phyloP scores from a whole-genome alignment of 2,329 filamentous ascomycete genomes.

The Periconia sp. region DNA sequence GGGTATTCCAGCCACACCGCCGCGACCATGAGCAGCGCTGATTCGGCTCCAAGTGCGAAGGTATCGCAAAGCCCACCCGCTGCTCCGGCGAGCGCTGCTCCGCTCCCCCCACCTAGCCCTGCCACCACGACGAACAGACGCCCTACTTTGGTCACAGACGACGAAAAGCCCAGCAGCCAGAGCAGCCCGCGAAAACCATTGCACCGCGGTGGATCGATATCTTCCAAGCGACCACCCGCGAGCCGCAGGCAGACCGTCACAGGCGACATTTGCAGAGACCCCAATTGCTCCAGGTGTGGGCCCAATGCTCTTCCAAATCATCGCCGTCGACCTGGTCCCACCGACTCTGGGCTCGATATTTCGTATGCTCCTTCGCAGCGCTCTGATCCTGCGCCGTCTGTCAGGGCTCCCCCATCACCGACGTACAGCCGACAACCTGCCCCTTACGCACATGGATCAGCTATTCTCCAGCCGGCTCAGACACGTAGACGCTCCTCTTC shows the following conservation, averaged over 20 bases:
- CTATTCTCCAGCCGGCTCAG: conserved; percentile 34
- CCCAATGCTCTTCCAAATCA: conserved; percentile 21
- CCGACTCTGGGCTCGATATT: conserved; percentile 38
- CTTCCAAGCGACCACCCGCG: conserved; percentile 23
- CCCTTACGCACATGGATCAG: conserved; percentile 30
- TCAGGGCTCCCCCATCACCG: conserved; percentile 34
- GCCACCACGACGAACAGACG: conserved; percentile 23
- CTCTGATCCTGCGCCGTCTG: conserved; percentile 35
- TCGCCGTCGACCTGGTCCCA: conserved; percentile 23
- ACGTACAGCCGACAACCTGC: conserved; percentile 28
- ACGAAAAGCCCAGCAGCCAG: conserved; percentile 25
- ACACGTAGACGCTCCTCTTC: conserved; percentile 34
- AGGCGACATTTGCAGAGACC: conserved; percentile 40
- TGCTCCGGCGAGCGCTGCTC: conserved; percentile 19
- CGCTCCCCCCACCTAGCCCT: conserved; percentile 24
- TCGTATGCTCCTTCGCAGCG: conserved; percentile 35
- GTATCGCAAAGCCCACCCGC: conserved; percentile 35
- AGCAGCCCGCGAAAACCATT: conserved; percentile 31
- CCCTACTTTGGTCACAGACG: conserved; percentile 22
- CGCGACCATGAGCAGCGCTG: conserved; percentile 59
- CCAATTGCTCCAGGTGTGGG: conserved; percentile 37
- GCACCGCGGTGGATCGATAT: conserved; percentile 29
- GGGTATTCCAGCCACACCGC: conserved; percentile 67
- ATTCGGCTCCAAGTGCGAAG: conserved; percentile 54
- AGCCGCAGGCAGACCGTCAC: conserved; percentile 18